Evolutionary conservation across 305 asterid species (phyloP).

Genomic region (Solanum hybrid): DNA sequence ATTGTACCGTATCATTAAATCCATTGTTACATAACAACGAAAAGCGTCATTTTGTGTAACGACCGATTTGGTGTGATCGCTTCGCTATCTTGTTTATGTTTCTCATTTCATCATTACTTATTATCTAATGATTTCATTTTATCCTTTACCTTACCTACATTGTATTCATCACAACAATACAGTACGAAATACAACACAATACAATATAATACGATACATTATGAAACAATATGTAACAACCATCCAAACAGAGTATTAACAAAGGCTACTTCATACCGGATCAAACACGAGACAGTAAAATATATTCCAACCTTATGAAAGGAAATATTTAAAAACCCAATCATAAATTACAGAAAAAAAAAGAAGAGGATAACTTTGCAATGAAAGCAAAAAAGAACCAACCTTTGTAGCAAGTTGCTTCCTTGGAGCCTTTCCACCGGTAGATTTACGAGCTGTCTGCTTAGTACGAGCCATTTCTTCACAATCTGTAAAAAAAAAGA

Average conservation of each 20-base stretch:
- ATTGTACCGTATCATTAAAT: background rate
- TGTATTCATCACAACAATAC: background rate
- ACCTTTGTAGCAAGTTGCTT: conserved; percentile 97
- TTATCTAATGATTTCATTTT: background rate
- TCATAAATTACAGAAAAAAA: background rate
- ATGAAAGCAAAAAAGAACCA: background rate
- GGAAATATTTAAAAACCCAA: background rate
- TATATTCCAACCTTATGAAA: background rate
- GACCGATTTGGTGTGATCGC: background rate
- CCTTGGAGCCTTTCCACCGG: conserved; percentile 97
- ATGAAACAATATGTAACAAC: background rate
- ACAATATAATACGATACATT: too few relatives aligned
- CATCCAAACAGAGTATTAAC: background rate
- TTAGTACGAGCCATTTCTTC: conserved; percentile 88
- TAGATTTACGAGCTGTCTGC: conserved; percentile 96
- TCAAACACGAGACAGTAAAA: background rate
- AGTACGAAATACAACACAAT: background rate
- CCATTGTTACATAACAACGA: background rate
- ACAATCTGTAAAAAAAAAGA: background rate
- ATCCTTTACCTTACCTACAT: background rate
- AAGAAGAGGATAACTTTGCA: background rate
- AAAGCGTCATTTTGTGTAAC: background rate
- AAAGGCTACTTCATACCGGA: background rate
- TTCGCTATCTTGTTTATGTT: background rate
- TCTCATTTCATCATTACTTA: background rate